These are phyloP conservation scores for Ganoderma lingzhi DNA, from an alignment of 1,284 basidiomycete species.

Conservation along the genomic window DNA sequence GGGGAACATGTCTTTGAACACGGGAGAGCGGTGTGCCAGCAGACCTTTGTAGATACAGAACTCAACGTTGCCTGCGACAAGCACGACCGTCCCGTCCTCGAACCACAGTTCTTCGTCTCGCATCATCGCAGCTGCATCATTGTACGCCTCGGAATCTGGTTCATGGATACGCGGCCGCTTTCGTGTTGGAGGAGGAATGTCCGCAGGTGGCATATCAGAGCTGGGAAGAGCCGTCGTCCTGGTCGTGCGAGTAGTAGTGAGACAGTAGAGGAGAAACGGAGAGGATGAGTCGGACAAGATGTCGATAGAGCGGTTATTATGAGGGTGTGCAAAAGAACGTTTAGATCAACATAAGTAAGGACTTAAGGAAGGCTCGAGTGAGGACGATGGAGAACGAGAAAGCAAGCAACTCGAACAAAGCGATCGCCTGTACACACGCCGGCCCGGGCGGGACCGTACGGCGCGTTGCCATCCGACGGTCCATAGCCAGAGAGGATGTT, in stretches of 20 bases:
- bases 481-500: too few relatives aligned
- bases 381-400: too few relatives aligned
- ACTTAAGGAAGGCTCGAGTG: too few relatives aligned
- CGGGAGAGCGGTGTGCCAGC: constrained; percentile 21
- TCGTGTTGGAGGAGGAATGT: neutral
- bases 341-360: too few relatives aligned
- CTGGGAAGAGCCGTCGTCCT: neutral
- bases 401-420: too few relatives aligned
- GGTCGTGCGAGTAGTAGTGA: neutral
- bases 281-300: too few relatives aligned
- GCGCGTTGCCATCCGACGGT: too few relatives aligned
- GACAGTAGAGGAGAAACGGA: too few relatives aligned
- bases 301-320: too few relatives aligned
- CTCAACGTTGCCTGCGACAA: constrained; percentile 16
- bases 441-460: too few relatives aligned
- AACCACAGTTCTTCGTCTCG: constrained; percentile 25
- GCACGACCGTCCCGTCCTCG: constrained; percentile 22
- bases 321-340: too few relatives aligned
- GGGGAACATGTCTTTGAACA: constrained; percentile 23
- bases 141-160: neutral
- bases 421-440: too few relatives aligned
- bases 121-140: neutral
- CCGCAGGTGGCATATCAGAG: neutral
- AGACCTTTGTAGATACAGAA: constrained; percentile 19
- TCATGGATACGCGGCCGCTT: neutral